phyloP scores from a whole-genome alignment of 2,329 filamentous ascomycete species.

The Ustilaginoidea virens region DNA sequence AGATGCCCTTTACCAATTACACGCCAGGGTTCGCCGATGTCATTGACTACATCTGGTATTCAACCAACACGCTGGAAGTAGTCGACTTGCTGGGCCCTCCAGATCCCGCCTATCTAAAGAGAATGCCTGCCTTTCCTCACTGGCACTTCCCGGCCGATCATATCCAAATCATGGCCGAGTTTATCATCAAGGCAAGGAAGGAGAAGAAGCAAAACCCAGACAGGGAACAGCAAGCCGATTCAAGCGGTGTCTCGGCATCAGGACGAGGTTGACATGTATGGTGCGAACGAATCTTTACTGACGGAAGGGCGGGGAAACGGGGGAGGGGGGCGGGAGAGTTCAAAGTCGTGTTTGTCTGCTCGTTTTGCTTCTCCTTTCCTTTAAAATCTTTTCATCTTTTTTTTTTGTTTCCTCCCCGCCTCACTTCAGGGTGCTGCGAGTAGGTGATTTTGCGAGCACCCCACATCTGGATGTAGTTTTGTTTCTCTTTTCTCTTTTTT shows the following conservation, averaged over 20 bases:
- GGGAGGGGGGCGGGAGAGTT: too few relatives aligned
- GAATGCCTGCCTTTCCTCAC: conserved; percentile 82
- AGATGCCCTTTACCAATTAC: conserved; percentile 91
- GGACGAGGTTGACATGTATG: conserved; percentile 15
- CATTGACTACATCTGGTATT: conserved; percentile 97
- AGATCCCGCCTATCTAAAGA: conserved; percentile 69
- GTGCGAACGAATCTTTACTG: too few relatives aligned
- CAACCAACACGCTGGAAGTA: conserved; percentile 75
- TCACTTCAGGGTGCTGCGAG: too few relatives aligned
- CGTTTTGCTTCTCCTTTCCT: too few relatives aligned
- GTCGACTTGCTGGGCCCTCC: conserved; percentile 74
- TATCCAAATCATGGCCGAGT: conserved; percentile 77
- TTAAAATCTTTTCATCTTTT: too few relatives aligned
- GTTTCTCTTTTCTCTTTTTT: too few relatives aligned
- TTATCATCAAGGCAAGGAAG: conserved; percentile 76
- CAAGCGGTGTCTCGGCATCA: conserved; percentile 25
- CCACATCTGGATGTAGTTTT: too few relatives aligned
- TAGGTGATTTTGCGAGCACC: too few relatives aligned
- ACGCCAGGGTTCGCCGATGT: conserved; percentile 84
- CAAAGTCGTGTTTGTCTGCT: too few relatives aligned
- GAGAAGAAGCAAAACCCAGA: conserved; percentile 56
- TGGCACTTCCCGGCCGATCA: conserved; percentile 93
- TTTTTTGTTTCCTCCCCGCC: too few relatives aligned
- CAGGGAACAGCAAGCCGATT: conserved; percentile 40
- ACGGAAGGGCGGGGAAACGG: too few relatives aligned